Evolutionary conservation across 345 rosid genomes (phyloP).

Genomic region (Eucalyptus sp.): DNA sequence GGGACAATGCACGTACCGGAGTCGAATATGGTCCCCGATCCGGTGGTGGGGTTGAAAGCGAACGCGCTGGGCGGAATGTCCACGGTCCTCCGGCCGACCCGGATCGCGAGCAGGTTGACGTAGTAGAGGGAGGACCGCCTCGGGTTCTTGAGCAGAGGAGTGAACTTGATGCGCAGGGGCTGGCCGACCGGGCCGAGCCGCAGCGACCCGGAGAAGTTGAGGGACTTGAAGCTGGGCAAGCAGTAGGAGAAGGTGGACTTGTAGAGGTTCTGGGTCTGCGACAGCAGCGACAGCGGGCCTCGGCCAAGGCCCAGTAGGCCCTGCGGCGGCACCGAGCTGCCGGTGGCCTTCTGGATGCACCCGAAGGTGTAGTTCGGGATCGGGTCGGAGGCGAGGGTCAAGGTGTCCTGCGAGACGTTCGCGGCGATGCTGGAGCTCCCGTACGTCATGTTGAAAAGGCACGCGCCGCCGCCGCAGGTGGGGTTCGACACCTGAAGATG

Average conservation of each 20-base stretch:
- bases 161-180: slow-evolving; percentile 63
- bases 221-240: slow-evolving; percentile 71
- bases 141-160: slow-evolving; percentile 79
- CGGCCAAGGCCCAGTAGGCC: slow-evolving; percentile 88
- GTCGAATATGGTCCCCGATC: slow-evolving; percentile 88
- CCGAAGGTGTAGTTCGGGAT: slow-evolving; percentile 82
- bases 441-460: slow-evolving; percentile 72
- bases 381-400: slow-evolving; percentile 47
- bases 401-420: slow-evolving; percentile 54
- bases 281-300: slow-evolving; percentile 74
- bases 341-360: slow-evolving; percentile 56
- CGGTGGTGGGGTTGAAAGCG: slow-evolving; percentile 66
- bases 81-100: slow-evolving; percentile 63
- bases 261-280: slow-evolving; percentile 66
- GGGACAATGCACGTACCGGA: slow-evolving; percentile 38
- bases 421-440: slow-evolving; percentile 67
- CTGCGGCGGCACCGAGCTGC: slow-evolving; percentile 72
- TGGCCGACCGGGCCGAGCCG: slow-evolving; percentile 74
- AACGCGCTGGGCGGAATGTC: slow-evolving; percentile 60
- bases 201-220: slow-evolving; percentile 74
- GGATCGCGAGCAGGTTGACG: slow-evolving; percentile 61
- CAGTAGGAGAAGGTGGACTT: slow-evolving; percentile 87
- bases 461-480: slow-evolving; percentile 53
- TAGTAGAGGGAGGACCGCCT: slow-evolving; percentile 82
- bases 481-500: slow-evolving; percentile 52